A percentile compares a stretch with the other conserved stretches of the same genome.
Conservation (phyloP, 192 early-diverging fungal genomes). For the Piromyces finnis region DNA sequence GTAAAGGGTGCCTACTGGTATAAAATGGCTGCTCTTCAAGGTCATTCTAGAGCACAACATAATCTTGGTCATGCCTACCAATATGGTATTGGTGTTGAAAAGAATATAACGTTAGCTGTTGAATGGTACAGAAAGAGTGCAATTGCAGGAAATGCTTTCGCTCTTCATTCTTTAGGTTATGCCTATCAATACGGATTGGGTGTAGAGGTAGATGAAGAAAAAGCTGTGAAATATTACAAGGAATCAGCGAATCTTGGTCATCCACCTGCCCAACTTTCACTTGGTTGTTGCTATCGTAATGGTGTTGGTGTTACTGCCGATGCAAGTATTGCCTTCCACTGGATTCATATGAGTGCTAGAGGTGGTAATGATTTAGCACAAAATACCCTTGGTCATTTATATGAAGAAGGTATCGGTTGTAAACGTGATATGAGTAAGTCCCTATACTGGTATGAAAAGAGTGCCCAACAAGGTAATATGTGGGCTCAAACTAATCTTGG, state of each 20-base stretch:
- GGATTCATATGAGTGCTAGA: not conserved
- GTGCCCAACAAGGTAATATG: constrained; percentile 2
- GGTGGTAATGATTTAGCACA: constrained; percentile 2
- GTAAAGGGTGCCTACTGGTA: constrained; percentile 22
- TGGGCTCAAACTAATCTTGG: constrained; percentile 29
- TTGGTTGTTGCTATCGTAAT: constrained; percentile 23
- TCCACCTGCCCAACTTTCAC: constrained; percentile 32
- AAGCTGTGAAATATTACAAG: constrained; percentile 35
- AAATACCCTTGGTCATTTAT: not conserved
- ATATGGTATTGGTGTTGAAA: not conserved
- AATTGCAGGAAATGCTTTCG: not conserved
- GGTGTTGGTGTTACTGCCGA: not conserved
- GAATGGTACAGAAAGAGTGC: constrained; percentile 4
- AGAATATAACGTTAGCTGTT: not conserved
- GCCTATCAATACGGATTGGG: constrained; percentile 34
- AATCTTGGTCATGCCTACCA: not conserved
- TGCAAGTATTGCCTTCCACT: not conserved
- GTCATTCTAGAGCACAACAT: constrained; percentile 13
- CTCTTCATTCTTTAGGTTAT: not conserved
- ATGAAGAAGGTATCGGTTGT: not conserved
- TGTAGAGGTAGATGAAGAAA: constrained; percentile 16
- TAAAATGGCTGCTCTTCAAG: constrained; percentile 24
- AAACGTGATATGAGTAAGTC: not conserved
- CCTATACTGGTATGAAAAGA: not conserved
- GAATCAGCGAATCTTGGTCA: constrained; percentile 29